Conservation (phyloP, 2,329 filamentous ascomycete species). For the Trichoderma sp. region DNA sequence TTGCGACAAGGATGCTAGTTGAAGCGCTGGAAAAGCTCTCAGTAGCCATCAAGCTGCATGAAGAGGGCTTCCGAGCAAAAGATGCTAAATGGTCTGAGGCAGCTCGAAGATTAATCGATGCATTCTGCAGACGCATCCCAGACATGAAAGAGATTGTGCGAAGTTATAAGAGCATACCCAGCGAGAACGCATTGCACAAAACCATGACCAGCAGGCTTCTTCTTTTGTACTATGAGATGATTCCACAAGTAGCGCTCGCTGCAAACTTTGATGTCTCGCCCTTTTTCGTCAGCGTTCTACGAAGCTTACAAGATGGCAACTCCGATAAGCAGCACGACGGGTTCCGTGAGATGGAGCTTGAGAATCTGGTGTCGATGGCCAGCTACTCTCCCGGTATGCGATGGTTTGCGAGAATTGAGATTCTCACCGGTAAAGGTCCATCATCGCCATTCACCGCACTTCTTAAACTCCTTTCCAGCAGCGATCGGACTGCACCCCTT, state of each 20-base stretch:
- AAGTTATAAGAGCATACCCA: conserved; percentile 68
- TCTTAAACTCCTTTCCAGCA: conserved; percentile 49
- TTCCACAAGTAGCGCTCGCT: conserved; percentile 76
- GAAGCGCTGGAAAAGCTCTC: conserved; percentile 78
- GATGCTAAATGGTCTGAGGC: conserved; percentile 68
- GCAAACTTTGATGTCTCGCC: conserved; percentile 88
- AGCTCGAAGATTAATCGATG: conserved; percentile 64
- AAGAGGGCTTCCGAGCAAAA: conserved; percentile 42
- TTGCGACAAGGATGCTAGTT: conserved; percentile 77
- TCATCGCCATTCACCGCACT: conserved; percentile 71
- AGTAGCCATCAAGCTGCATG: conserved; percentile 62
- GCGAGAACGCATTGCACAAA: conserved; percentile 71
- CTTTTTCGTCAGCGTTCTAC: conserved; percentile 68
- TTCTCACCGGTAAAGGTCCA: conserved; percentile 46
- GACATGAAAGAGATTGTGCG: conserved; percentile 78
- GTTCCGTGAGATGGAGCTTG: conserved; percentile 71
- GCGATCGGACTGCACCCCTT: conserved; percentile 34
- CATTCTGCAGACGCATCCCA: conserved; percentile 78
- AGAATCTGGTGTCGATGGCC: conserved; percentile 79
- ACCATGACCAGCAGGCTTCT: conserved; percentile 79
- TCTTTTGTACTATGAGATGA: conserved; percentile 79
- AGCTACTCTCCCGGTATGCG: conserved; percentile 79
- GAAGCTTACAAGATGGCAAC: conserved; percentile 57
- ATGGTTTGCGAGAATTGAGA: conserved; percentile 80
- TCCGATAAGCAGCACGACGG: conserved; percentile 52